Base-by-base conservation (phyloP, 306 rosid genomes). In the Arachis stenosperma region DNA sequence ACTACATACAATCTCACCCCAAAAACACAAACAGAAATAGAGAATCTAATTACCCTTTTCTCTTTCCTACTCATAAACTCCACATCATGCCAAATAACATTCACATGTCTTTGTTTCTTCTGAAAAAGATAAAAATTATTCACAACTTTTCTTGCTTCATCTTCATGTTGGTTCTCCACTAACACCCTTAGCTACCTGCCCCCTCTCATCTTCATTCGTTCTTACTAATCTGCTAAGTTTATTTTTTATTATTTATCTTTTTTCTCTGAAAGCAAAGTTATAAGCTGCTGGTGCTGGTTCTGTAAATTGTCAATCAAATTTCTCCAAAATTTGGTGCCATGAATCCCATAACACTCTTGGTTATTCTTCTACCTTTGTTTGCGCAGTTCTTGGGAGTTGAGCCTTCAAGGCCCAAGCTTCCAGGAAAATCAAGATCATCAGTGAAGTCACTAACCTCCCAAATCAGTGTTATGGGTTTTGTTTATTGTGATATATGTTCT, bases 381-480 rank as follows among this genome's bases (percentile, higher is more conserved):
- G 11, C 87, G 67, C 75, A 84, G 42, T 74, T 75, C 63, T 58
- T 82, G 82, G 83, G 76, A 88, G 82, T 73, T 81, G 88, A 86
- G 68, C 81, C 91, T 48, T 84, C 88, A 79, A 85, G 47, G 73
- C 11, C 80, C 48, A 84, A 73, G 50, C 64, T 69, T 5, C 72
- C 77, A 29, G 80, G 72, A 73, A 84, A 77, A 75, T 15, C 84
- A 30, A 60, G 40, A 65, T 3, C 37, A 33, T 33, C 37, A 33
- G 37, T 33, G 37, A 33, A 4, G 4, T 33, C 8, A 33, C 58
- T 84, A 27, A 82, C 46, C 79, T 84, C 97, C 39, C 92, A 91
- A 69, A 93, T 93, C 70, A 82, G 91, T 71, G 97, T 93, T 0
- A 93, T 91, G 98, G 98, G 98, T 43, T 88, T 91, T 78, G 98